Evolutionary conservation across 495 filamentous ascomycete genomes (phyloP).

Genomic region (Penicillium coprophilum): DNA sequence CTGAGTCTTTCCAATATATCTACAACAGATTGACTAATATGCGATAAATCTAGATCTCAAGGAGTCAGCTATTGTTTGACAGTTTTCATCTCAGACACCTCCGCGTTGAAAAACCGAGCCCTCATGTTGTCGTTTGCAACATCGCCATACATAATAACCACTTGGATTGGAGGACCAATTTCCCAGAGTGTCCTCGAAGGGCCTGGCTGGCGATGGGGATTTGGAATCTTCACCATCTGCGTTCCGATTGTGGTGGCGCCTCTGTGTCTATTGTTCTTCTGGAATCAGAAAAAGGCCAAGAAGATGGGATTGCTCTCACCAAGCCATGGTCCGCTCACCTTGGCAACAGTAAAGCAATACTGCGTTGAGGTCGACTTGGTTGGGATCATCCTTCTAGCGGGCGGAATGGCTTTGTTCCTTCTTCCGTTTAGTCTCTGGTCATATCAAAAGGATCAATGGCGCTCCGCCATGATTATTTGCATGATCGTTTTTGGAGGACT

Average conservation of each 20-base stretch:
- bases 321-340: constrained; percentile 24
- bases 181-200: constrained; percentile 34
- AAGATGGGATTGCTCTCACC: constrained; percentile 35
- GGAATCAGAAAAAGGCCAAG: constrained; percentile 56
- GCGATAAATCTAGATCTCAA: constrained; percentile 46
- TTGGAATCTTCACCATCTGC: constrained; percentile 58
- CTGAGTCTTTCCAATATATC: not conserved
- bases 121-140: constrained; percentile 53
- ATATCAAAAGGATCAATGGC: constrained; percentile 43
- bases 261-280: constrained; percentile 27
- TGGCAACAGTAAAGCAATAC: constrained; percentile 24
- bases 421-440: constrained; percentile 51
- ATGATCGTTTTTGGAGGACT: constrained; percentile 53
- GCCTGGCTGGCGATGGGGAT: constrained; percentile 57
- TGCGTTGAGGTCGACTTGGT: constrained; percentile 33
- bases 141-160: constrained; percentile 60
- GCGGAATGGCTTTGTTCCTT: constrained; percentile 58
- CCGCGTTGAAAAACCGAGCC: constrained; percentile 55
- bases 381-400: constrained; percentile 55
- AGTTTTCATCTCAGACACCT: constrained; percentile 61
- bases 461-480: constrained; percentile 46
- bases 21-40: constrained; percentile 44
- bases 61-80: constrained; percentile 43
- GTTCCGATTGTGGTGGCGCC: constrained; percentile 52
- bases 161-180: constrained; percentile 48